A percentile compares a stretch with the other conserved stretches of the same genome.
phyloP scores from a whole-genome alignment of 2,329 filamentous ascomycete genomes.

The Metarhizium brunneum region DNA sequence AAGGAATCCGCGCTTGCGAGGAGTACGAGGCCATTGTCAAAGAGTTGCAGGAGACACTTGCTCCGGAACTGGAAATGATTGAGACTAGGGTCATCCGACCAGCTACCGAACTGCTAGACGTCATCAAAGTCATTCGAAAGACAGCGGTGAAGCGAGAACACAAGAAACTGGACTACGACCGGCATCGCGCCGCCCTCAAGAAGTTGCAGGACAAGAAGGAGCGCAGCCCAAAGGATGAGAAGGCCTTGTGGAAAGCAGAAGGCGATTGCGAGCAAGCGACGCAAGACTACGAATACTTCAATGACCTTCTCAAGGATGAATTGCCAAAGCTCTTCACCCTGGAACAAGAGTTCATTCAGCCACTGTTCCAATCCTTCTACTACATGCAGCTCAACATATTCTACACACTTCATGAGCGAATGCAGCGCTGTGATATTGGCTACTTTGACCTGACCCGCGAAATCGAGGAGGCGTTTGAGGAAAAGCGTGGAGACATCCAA shows the following conservation, averaged over 20 bases:
- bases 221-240: conserved; percentile 91
- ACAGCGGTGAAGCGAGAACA: conserved; percentile 83
- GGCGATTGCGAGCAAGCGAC: conserved; percentile 84
- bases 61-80: conserved; percentile 96
- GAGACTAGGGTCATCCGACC: conserved; percentile 84
- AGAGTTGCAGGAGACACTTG: conserved; percentile 79
- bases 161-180: conserved; percentile 95
- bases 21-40: conserved; percentile 89
- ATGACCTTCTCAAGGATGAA: conserved; percentile 93
- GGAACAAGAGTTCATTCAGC: conserved; percentile 90
- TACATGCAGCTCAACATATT: conserved; percentile 99
- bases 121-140: conserved; percentile 94
- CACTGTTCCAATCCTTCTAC: conserved; percentile 97
- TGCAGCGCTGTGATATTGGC: conserved; percentile 94
- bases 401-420: conserved; percentile 95
- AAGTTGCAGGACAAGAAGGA: conserved; percentile 98
- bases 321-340: conserved; percentile 83
- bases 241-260: conserved; percentile 92
- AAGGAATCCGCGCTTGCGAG: conserved; percentile 90
- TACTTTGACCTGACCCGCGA: conserved; percentile 92
- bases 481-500: conserved; percentile 82
- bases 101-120: conserved; percentile 84
- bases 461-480: conserved; percentile 82
- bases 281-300: conserved; percentile 96
- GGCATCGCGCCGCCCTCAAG: conserved; percentile 73